A percentile compares a stretch with the other conserved stretches of the same genome.
Evolutionary conservation across 192 early-diverging fungal species (phyloP).

Genomic region (Coemansia brasiliensis): DNA sequence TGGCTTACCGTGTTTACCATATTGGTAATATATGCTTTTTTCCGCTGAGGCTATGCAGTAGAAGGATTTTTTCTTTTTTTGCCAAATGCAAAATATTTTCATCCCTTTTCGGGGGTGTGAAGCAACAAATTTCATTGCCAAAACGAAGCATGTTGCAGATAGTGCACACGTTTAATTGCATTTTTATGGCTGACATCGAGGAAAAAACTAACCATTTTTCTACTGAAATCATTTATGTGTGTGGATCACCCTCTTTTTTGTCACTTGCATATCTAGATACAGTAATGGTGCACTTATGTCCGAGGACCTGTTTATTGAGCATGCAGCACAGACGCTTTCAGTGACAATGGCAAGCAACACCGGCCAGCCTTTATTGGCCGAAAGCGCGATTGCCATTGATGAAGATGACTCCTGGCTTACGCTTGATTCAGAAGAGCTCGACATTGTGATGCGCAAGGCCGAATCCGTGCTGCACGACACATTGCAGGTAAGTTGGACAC

Average conservation of each 20-base stretch:
- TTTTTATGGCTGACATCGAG: neutral
- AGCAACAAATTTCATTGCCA: neutral
- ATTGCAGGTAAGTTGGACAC: conserved; percentile 33
- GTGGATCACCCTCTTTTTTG: conserved; percentile 2
- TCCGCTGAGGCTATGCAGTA: neutral
- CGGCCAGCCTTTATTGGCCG: neutral
- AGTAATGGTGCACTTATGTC: conserved; percentile 13
- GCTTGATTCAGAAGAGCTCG: conserved; percentile 39
- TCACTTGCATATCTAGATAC: conserved; percentile 14
- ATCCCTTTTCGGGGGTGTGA: neutral
- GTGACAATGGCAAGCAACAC: conserved; percentile 3
- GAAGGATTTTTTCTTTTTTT: neutral
- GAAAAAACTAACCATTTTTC: neutral
- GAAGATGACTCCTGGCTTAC: conserved; percentile 54
- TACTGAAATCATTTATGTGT: too few species aligned
- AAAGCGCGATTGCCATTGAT: conserved; percentile 13
- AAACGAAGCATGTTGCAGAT: neutral
- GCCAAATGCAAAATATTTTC: neutral
- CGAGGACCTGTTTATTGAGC: conserved; percentile 14
- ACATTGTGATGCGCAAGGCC: conserved; percentile 48
- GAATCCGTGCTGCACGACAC: conserved; percentile 34
- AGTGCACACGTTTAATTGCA: conserved; percentile 13
- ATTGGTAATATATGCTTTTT: neutral
- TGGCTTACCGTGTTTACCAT: neutral
- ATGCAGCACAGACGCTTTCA: conserved; percentile 13